A percentile compares a stretch with the other conserved stretches of the same genome.
Evolutionary conservation across 2,329 filamentous ascomycete species (phyloP).

Genomic region (Metarhizium brunneum): DNA sequence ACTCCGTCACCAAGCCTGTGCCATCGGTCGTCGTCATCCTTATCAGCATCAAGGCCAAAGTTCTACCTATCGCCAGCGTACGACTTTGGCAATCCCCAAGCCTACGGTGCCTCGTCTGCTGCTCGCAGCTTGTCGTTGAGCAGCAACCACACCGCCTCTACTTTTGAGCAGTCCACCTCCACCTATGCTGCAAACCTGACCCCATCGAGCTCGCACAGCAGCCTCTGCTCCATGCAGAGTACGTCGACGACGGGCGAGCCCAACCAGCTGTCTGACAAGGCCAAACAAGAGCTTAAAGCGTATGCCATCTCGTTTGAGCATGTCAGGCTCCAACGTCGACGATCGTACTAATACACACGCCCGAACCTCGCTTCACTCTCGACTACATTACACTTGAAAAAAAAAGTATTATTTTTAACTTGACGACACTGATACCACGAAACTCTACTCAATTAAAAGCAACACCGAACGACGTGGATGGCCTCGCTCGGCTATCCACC

Average conservation of each 20-base stretch:
- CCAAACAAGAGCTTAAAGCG: slow-evolving; percentile 68
- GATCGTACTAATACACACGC: slow-evolving; percentile 37
- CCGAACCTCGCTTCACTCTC: background rate
- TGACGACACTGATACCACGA: slow-evolving; percentile 13
- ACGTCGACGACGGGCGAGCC: slow-evolving; percentile 43
- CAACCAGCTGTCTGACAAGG: slow-evolving; percentile 60
- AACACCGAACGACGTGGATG: slow-evolving; percentile 8
- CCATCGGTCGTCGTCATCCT: slow-evolving; percentile 3
- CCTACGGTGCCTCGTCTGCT: slow-evolving; percentile 42
- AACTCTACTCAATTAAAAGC: slow-evolving; percentile 17
- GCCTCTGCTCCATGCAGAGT: slow-evolving; percentile 70
- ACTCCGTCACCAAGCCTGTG: slow-evolving; percentile 7
- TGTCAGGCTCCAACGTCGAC: slow-evolving; percentile 50
- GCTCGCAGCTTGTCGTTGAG: slow-evolving; percentile 23
- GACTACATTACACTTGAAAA: slow-evolving; percentile 1
- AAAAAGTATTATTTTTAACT: slow-evolving; percentile 1
- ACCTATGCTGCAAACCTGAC: slow-evolving; percentile 37
- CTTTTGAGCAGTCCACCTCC: slow-evolving; percentile 14
- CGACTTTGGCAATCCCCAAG: slow-evolving; percentile 59
- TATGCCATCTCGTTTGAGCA: slow-evolving; percentile 89
- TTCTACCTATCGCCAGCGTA: slow-evolving; percentile 68
- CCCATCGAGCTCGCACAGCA: slow-evolving; percentile 74
- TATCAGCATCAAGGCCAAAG: slow-evolving; percentile 22
- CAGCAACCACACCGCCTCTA: slow-evolving; percentile 16
- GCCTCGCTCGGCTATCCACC: slow-evolving; percentile 8